Base-by-base conservation (phyloP, 2,329 filamentous ascomycete species). In the Curvularia sp. region DNA sequence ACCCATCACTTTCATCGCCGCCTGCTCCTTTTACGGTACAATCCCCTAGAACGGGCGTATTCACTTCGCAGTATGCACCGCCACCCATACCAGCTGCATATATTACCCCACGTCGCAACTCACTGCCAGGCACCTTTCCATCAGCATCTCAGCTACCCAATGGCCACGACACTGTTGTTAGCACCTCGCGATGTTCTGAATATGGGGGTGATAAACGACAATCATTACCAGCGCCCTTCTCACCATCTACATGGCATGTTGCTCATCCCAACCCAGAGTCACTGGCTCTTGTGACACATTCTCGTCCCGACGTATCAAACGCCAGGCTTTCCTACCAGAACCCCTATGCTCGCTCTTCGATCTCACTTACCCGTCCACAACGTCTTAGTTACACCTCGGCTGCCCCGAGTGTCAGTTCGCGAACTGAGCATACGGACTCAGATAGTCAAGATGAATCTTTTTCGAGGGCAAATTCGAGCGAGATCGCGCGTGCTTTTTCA, bases 231-330 rank as follows among this genome's bases (percentile, higher is more conserved):
- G 65, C 67, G 1, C 67, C 70, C 39, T 72, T 69, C 50, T 66
- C 73, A n/a, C 67, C 70, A 22, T 77, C 74, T 2, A 64, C 70
- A 31, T 75, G 69, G 69, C 67, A 69, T 5, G 75, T 74, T 5
- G 57, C 75, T 2, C 71, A 75, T 44, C 75, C 75, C 9, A 48
- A 48, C 4, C 62, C 66, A 13, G 58, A 65, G 1, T 62, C 65
- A 3, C 55, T 69, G 35, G 48, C 61, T 8, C 55, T 58, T 22
- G 52, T 57, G 15, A 69, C 68, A 7, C 68, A 63, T 15, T 72
- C 72, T 5, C 49, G 68, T 20, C 55, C 67, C 1, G 59, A 72
- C 31, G 54, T 68, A 8, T 64, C 61, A 18, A 59, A 43, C 30
- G 46, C 56, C 44, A 66, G 49, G 8, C 65, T 70, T 46, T 57